Base-by-base conservation (phyloP, 1,139 yeast genomes). In the Debaryomyces sp. region DNA sequence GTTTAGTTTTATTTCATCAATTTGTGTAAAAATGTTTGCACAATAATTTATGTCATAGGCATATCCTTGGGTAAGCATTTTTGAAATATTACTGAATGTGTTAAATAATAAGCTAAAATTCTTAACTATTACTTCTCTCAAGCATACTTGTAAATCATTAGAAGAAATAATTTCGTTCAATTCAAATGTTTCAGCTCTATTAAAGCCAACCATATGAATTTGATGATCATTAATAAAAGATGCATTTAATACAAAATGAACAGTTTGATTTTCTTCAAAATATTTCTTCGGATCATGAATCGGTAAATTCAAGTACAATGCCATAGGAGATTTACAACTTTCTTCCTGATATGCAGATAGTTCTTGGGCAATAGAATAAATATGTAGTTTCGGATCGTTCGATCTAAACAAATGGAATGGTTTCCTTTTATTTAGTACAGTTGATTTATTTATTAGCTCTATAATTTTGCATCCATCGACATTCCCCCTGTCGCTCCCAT, bases 331-430 rank as follows among this genome's bases (percentile, higher is more conserved):
- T 55, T 77, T 81, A 30, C 80, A 69, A 3, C 67, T 71, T 62
- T 92, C 98, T 7, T 67, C 67, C 10, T 66, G 64, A 59, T 90
- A 91, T 1, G 81, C 77, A 1, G 73, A 65, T 4, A 73, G 58
- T 55, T 87, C 95, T 60, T 92, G 97, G 1, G 96, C 97, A 0
- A 96, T 85, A 13, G 88, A 84, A 63, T 83, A 91, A 0, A 87
- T 61, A 5, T 78, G 73, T 22, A 83, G 63, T n/a, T 73, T 75
- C 2, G 59, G 47, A 42, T 73, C 70, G 8, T 60, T 56, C 3
- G 62, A 67, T 56, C 80, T 83, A 71, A 92, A 92, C 30, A 92
- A 70, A 69, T 92, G 97, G 66, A 92, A 90, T 3, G 97, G 92
- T 46, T 90, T 88, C 2, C 85, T 78, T 60, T 92, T 92, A 62